A percentile compares a stretch with the other conserved stretches of the same genome.
Conservation (phyloP, 1,284 basidiomycete genomes). For the Agroathelia rolfsii region DNA sequence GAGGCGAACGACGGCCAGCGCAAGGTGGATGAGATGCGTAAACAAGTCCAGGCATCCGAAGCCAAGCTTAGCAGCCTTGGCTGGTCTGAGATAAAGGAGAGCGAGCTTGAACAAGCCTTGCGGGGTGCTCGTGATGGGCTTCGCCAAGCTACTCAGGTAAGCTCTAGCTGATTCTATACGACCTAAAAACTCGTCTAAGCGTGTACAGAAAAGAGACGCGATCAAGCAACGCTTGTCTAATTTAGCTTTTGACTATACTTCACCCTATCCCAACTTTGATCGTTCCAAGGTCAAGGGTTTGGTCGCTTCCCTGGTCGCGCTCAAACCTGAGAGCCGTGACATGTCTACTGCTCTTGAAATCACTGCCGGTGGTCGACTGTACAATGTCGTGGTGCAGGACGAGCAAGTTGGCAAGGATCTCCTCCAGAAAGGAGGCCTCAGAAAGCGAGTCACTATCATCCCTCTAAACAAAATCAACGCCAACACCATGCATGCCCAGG, state of each 20-base stretch:
- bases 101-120: conserved; percentile 48
- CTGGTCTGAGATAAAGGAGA: conserved; percentile 77
- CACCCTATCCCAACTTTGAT: conserved; percentile 80
- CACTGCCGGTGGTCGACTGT: conserved; percentile 85
- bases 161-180: conserved; percentile 17
- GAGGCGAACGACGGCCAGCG: conserved; percentile 73
- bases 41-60: conserved; percentile 50
- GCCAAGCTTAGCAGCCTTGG: conserved; percentile 52
- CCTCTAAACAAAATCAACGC: conserved; percentile 89
- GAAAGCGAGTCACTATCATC: conserved; percentile 89
- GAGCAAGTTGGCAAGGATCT: conserved; percentile 84
- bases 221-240: conserved; percentile 62
- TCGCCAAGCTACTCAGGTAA: conserved; percentile 55
- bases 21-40: conserved; percentile 54
- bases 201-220: conserved; percentile 55
- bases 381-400: conserved; percentile 91
- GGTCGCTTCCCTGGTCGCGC: conserved; percentile 78
- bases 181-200: conserved; percentile 1
- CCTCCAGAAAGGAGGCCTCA: conserved; percentile 74
- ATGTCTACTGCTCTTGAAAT: conserved; percentile 91
- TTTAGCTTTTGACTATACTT: conserved; percentile 79
- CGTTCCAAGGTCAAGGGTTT: conserved; percentile 83
- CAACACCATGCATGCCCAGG: conserved; percentile 53
- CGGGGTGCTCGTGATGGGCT: conserved; percentile 50
- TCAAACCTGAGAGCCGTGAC: conserved; percentile 62